Evolutionary conservation across 2,329 filamentous ascomycete genomes (phyloP).

Genomic region (Epichloe bromicola): DNA sequence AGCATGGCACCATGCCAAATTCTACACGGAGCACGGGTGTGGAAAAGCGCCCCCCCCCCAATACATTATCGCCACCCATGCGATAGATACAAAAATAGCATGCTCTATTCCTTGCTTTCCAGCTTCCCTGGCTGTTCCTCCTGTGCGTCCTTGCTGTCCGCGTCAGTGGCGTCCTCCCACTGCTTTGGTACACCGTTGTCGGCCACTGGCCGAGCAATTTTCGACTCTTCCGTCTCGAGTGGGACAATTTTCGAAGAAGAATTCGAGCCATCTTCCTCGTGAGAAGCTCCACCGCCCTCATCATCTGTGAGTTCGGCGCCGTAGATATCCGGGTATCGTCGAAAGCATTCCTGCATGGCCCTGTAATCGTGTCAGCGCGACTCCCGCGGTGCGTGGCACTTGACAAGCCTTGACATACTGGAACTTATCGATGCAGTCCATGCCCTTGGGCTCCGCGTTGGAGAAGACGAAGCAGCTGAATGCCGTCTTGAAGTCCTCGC

Average conservation of each 20-base stretch:
- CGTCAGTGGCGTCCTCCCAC: constrained; percentile 19
- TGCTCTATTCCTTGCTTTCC: constrained; percentile 4
- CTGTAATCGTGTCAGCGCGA: constrained; percentile 33
- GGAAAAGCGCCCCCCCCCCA: neutral
- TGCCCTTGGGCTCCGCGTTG: constrained; percentile 87
- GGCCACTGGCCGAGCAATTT: constrained; percentile 2
- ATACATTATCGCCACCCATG: neutral
- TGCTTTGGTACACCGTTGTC: constrained; percentile 7
- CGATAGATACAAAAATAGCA: neutral
- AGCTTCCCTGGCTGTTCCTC: constrained; percentile 10
- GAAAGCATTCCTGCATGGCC: constrained; percentile 96
- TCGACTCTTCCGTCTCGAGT: constrained; percentile 8
- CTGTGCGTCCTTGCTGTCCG: constrained; percentile 14
- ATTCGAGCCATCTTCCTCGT: neutral
- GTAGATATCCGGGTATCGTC: constrained; percentile 83
- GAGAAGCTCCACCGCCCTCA: constrained; percentile 27
- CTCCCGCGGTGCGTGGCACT: neutral
- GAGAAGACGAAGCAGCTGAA: constrained; percentile 99
- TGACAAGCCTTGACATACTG: constrained; percentile 47
- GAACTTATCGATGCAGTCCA: constrained; percentile 96
- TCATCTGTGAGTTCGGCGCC: constrained; percentile 77
- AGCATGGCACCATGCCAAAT: constrained; percentile 4
- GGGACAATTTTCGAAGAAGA: constrained; percentile 1
- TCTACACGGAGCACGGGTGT: constrained; percentile 2
- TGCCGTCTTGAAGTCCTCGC: constrained; percentile 85